A percentile compares a stretch with the other conserved stretches of the same genome.
Evolutionary conservation across 1,284 basidiomycete genomes (phyloP).

Genomic region (Fomitopsis schrenkii): DNA sequence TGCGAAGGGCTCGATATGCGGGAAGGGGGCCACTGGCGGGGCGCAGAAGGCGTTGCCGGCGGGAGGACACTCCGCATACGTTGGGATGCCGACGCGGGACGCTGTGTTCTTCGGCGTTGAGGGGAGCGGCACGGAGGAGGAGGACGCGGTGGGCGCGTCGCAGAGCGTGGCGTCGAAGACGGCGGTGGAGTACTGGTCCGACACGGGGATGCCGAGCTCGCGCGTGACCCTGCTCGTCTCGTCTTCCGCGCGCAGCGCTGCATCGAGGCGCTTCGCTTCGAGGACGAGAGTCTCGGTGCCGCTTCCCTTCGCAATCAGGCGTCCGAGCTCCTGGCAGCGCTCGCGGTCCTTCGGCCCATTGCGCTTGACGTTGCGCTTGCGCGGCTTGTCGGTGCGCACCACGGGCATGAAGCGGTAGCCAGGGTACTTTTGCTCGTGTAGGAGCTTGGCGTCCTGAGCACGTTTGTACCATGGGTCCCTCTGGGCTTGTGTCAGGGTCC

Average conservation of each 20-base stretch:
- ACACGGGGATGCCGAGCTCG: neutral
- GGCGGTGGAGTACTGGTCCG: constrained; percentile 9
- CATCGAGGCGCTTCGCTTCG: constrained; percentile 12
- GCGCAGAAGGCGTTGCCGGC: neutral
- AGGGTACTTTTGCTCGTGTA: constrained; percentile 41
- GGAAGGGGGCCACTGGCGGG: neutral
- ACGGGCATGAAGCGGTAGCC: constrained; percentile 44
- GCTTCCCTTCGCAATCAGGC: constrained; percentile 10
- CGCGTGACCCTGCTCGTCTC: neutral
- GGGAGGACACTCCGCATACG: neutral
- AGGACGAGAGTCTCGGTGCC: constrained; percentile 7
- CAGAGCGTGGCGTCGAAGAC: constrained; percentile 13
- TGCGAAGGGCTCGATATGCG: neutral
- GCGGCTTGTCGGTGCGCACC: constrained; percentile 12
- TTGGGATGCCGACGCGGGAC: neutral
- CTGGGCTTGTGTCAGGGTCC: constrained; percentile 37
- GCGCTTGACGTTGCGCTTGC: constrained; percentile 21
- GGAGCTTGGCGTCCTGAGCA: constrained; percentile 46
- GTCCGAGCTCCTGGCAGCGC: constrained; percentile 16
- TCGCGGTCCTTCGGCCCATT: constrained; percentile 16
- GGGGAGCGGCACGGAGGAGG: neutral
- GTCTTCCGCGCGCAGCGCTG: neutral
- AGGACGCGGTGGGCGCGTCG: neutral
- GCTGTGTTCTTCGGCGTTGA: neutral
- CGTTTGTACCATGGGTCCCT: constrained; percentile 46